Conservation (phyloP, 73 alveolate species). For the Paramecium sonneborni region DNA sequence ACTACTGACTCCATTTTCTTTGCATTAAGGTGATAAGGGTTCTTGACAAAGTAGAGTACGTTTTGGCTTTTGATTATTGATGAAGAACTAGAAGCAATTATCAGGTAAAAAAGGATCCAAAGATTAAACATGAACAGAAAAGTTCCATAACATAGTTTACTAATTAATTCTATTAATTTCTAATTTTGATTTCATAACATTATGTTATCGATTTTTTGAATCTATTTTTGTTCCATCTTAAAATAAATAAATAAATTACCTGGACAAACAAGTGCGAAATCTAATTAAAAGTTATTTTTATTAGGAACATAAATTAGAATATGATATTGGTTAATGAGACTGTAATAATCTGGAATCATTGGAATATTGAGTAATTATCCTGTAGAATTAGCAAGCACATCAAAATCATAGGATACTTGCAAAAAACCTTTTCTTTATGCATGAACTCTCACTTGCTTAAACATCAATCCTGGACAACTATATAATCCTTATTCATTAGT, state of each 20-base stretch:
- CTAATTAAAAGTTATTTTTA: conserved; percentile 31
- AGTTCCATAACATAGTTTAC: conserved; percentile 23
- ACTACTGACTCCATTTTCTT: conserved; percentile 18
- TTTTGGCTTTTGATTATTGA: conserved; percentile 44
- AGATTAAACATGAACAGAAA: conserved; percentile 51
- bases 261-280: conserved; percentile 37
- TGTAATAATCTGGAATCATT: conserved; percentile 48
- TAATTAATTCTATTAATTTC: conserved; percentile 38
- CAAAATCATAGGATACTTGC: conserved; percentile 23
- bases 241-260: not conserved
- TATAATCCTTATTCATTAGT: not conserved
- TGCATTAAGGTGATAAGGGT: conserved; percentile 36
- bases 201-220: conserved; percentile 2
- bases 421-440: conserved; percentile 48
- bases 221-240: not conserved
- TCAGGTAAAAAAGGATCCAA: conserved; percentile 34
- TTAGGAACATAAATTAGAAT: conserved; percentile 39
- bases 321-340: conserved; percentile 34
- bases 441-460: conserved; percentile 37
- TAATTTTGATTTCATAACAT: conserved; percentile 37
- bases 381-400: conserved; percentile 40
- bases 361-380: conserved; percentile 27
- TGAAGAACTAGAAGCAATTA: conserved; percentile 30
- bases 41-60: conserved; percentile 35
- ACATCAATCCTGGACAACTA: conserved; percentile 51